Conservation (phyloP, 768 basidiomycete genomes). For the Hydnum rufescens region DNA sequence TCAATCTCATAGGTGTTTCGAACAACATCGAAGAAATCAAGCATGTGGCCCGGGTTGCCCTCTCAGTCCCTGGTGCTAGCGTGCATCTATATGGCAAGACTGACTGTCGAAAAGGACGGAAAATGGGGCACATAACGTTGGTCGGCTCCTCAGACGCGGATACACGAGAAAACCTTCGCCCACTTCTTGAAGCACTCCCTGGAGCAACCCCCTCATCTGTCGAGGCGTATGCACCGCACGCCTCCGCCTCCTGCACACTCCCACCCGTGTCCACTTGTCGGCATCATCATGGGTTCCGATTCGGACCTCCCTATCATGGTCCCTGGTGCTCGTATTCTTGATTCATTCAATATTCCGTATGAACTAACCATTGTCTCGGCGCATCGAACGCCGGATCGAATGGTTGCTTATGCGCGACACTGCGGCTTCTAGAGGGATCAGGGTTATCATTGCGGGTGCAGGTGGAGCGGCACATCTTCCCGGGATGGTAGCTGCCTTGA, state of each 20-base stretch:
- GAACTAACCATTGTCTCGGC: slow-evolving; percentile 94
- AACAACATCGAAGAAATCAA: slow-evolving; percentile 32
- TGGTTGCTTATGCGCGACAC: slow-evolving; percentile 65
- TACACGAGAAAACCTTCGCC: slow-evolving; percentile 44
- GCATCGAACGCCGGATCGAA: slow-evolving; percentile 77
- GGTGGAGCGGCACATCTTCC: slow-evolving; percentile 98
- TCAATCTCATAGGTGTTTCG: slow-evolving; percentile 83
- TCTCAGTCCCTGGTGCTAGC: slow-evolving; percentile 51
- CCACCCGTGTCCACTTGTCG: slow-evolving; percentile 56
- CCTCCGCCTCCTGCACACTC: slow-evolving; percentile 26
- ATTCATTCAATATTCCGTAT: slow-evolving; percentile 67
- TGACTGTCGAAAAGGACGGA: slow-evolving; percentile 72
- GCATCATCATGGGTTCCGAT: slow-evolving; percentile 96
- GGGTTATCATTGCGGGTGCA: slow-evolving; percentile 80
- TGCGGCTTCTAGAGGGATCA: slow-evolving; percentile 30
- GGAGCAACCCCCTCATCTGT: slow-evolving; percentile 14
- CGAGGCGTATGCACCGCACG: slow-evolving; percentile 29
- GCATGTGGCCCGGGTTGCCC: slow-evolving; percentile 34
- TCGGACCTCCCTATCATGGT: slow-evolving; percentile 92
- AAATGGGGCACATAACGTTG: slow-evolving; percentile 95
- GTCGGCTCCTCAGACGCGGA: slow-evolving; percentile 67
- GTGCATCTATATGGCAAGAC: slow-evolving; percentile 92
- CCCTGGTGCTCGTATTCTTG: slow-evolving; percentile 68
- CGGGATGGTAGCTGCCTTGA: slow-evolving; percentile 96
- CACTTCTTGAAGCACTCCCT: slow-evolving; percentile 50